A percentile compares a stretch with the other conserved stretches of the same genome.
Conservation (phyloP, 1,284 basidiomycete genomes). For the Fistulinella staudtii region DNA sequence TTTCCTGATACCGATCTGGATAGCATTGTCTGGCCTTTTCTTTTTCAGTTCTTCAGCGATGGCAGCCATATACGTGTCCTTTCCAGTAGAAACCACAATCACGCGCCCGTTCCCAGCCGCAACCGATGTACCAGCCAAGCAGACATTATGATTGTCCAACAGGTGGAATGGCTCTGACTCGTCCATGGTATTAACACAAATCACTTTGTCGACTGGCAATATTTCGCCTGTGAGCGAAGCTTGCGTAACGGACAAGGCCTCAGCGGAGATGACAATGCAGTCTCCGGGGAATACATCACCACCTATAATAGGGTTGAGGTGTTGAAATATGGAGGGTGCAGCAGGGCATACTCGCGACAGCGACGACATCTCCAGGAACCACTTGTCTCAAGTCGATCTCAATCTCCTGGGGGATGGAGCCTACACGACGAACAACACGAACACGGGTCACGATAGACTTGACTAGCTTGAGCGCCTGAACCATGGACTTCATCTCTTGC, state of each 20-base stretch:
- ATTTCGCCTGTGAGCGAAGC: slow-evolving; percentile 33
- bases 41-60: slow-evolving; percentile 33
- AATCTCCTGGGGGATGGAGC: slow-evolving; percentile 21
- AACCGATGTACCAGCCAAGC: slow-evolving; percentile 32
- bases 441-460: slow-evolving; percentile 32
- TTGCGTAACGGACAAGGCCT: slow-evolving; percentile 27
- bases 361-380: slow-evolving; percentile 29
- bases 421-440: slow-evolving; percentile 27
- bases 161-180: slow-evolving; percentile 25
- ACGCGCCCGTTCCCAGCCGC: slow-evolving; percentile 29
- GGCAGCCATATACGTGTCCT: slow-evolving; percentile 32
- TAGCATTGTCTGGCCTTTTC: slow-evolving; percentile 28
- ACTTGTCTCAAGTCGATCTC: slow-evolving; percentile 28
- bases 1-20: slow-evolving; percentile 31
- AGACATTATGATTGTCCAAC: slow-evolving; percentile 28
- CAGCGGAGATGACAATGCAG: slow-evolving; percentile 30
- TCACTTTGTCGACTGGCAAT: slow-evolving; percentile 26
- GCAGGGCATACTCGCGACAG: slow-evolving; percentile 26
- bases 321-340: not conserved
- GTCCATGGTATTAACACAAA: slow-evolving; percentile 13
- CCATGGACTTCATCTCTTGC: slow-evolving; percentile 32
- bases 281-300: slow-evolving; percentile 33
- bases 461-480: slow-evolving; percentile 31
- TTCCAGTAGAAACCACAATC: slow-evolving; percentile 29
- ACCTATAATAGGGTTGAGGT: slow-evolving; percentile 10